phyloP scores from a whole-genome alignment of 2,329 filamentous ascomycete genomes.

The Tolypocladium inflatum region DNA sequence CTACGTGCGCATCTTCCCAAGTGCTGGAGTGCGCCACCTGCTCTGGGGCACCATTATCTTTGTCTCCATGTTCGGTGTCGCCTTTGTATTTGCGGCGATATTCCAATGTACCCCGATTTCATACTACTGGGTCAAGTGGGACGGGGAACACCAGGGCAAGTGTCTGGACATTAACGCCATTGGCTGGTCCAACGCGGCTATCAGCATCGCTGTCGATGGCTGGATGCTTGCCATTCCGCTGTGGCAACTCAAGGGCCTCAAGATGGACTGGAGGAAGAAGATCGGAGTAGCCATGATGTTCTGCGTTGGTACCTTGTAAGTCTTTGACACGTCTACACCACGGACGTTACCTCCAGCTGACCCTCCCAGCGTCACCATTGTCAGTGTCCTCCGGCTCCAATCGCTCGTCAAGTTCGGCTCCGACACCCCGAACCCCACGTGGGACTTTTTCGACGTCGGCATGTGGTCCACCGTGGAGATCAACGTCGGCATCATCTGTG shows the following conservation, averaged over 20 bases:
- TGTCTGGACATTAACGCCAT: slow-evolving; percentile 41
- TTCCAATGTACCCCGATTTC: slow-evolving; percentile 43
- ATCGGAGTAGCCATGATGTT: slow-evolving; percentile 41
- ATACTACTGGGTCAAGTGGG: slow-evolving; percentile 45
- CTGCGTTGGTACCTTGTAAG: slow-evolving; percentile 35
- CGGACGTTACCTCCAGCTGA: neutral
- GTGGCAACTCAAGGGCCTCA: slow-evolving; percentile 30
- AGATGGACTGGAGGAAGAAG: slow-evolving; percentile 38
- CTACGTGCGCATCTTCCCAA: slow-evolving; percentile 45
- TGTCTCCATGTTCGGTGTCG: slow-evolving; percentile 26
- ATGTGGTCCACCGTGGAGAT: slow-evolving; percentile 28
- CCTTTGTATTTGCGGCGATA: slow-evolving; percentile 31
- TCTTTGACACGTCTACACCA: neutral
- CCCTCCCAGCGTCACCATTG: slow-evolving; percentile 23
- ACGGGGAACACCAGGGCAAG: slow-evolving; percentile 31
- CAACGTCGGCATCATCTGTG: slow-evolving; percentile 28
- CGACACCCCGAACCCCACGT: slow-evolving; percentile 21
- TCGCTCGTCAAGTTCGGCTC: slow-evolving; percentile 20
- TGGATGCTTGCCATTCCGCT: slow-evolving; percentile 43
- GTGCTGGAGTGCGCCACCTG: slow-evolving; percentile 23
- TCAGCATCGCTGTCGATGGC: slow-evolving; percentile 42
- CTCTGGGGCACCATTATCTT: slow-evolving; percentile 33
- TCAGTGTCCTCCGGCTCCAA: slow-evolving; percentile 26
- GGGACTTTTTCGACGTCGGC: slow-evolving; percentile 21
- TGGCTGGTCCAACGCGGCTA: slow-evolving; percentile 40